phyloP scores from a whole-genome alignment of 495 filamentous ascomycete genomes.

The Podospora comata region DNA sequence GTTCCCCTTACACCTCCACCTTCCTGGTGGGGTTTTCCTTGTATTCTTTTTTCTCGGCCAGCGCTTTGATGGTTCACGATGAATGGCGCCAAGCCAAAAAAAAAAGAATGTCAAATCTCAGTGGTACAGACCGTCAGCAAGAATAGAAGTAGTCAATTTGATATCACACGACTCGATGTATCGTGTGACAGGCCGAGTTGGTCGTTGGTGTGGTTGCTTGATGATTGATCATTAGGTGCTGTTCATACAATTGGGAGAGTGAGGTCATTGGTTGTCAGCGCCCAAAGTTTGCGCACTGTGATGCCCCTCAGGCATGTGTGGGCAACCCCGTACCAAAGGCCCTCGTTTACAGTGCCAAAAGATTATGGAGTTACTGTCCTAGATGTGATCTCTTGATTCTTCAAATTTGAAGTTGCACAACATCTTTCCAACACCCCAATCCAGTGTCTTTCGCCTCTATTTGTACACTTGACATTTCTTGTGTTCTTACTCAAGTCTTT shows the following conservation, averaged over 20 bases:
- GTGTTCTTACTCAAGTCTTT: too few species aligned
- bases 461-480: neutral
- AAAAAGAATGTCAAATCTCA: neutral
- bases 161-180: neutral
- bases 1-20: neutral
- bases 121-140: neutral
- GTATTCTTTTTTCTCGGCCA: neutral
- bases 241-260: conserved; percentile 3
- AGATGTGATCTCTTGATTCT: neutral
- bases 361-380: neutral
- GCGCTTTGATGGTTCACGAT: neutral
- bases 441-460: neutral
- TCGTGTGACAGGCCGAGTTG: neutral
- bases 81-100: neutral
- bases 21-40: neutral
- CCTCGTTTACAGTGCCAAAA: neutral
- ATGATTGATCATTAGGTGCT: neutral
- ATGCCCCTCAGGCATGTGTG: neutral
- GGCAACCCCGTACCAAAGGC: too few species aligned
- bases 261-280: conserved; percentile 13
- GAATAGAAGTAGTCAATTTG: neutral
- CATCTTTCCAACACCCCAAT: neutral
- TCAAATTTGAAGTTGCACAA: neutral
- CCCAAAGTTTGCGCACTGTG: conserved; percentile 1
- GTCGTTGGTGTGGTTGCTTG: neutral